Conservation (phyloP, 352 stramenopile genomes). For the Phytopythium sindhum region DNA sequence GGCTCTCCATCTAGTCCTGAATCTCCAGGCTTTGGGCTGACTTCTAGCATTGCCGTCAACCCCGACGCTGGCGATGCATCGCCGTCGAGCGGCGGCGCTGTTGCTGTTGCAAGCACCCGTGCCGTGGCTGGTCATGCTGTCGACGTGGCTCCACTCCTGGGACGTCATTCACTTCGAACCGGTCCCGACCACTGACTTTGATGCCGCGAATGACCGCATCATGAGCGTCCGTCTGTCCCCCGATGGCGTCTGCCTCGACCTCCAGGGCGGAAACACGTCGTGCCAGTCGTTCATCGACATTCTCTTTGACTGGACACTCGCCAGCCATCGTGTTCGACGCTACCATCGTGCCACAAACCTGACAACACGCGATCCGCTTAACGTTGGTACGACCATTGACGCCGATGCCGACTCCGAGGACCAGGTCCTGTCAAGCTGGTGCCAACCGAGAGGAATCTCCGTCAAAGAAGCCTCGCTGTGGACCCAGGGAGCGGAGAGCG, state of each 20-base stretch:
- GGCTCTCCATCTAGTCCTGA: too few relatives aligned
- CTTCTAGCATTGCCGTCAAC: not conserved
- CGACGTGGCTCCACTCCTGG: constrained; percentile 31
- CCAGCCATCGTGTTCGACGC: not conserved
- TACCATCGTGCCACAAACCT: not conserved
- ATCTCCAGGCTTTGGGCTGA: too few relatives aligned
- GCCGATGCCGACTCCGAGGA: not conserved
- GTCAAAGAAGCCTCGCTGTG: constrained; percentile 33
- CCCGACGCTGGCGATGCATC: not conserved
- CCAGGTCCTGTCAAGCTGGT: constrained; percentile 44
- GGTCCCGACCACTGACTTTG: not conserved
- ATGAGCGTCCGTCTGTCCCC: constrained; percentile 40
- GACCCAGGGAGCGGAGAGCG: constrained; percentile 44
- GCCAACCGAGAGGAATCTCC: constrained; percentile 13
- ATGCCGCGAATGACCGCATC: not conserved
- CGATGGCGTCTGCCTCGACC: constrained; percentile 37
- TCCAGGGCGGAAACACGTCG: constrained; percentile 25
- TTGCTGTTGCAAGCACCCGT: constrained; percentile 22
- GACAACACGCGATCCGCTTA: not conserved
- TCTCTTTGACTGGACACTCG: constrained; percentile 19
- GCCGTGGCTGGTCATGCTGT: constrained; percentile 23
- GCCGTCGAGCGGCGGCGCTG: constrained; percentile 9
- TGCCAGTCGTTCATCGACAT: constrained; percentile 43
- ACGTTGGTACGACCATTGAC: not conserved
- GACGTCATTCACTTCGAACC: constrained; percentile 22